Evolutionary conservation across 176 grass and related monocot species (phyloP).

Genomic region (Carex myosuroides): DNA sequence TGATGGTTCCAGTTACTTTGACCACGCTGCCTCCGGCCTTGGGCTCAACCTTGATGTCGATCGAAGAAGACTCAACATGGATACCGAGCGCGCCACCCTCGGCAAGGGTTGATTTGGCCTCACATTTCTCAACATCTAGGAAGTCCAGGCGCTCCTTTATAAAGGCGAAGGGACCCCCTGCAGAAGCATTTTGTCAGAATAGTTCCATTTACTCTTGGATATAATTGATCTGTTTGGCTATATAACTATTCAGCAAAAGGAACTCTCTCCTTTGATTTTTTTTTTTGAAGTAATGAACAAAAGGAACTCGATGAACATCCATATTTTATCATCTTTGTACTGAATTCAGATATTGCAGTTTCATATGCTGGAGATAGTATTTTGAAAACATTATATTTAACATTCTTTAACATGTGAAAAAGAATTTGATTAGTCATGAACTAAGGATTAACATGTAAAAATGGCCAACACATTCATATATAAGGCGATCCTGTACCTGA

Average conservation of each 20-base stretch:
- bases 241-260: background rate
- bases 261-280: background rate
- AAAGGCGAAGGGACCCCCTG: constrained; percentile 36
- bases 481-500: constrained; percentile 17
- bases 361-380: background rate
- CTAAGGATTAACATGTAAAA: background rate
- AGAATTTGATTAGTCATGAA: background rate
- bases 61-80: constrained; percentile 26
- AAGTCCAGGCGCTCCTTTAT: constrained; percentile 64
- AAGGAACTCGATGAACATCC: background rate
- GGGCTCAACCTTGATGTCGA: constrained; percentile 59
- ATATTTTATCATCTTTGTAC: background rate
- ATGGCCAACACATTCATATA: background rate
- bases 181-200: background rate
- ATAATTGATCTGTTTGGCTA: background rate
- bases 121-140: constrained; percentile 42
- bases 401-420: no score
- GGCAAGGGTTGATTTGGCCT: constrained; percentile 43
- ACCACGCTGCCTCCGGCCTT: constrained; percentile 40
- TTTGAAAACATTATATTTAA: no score
- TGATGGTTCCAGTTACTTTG: constrained; percentile 38
- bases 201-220: background rate
- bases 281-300: background rate
- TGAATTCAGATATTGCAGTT: background rate
- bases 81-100: constrained; percentile 59